These are phyloP conservation scores for Monosporozyma servazzii DNA, from an alignment of 805 yeast genomes.

Conservation along the genomic window DNA sequence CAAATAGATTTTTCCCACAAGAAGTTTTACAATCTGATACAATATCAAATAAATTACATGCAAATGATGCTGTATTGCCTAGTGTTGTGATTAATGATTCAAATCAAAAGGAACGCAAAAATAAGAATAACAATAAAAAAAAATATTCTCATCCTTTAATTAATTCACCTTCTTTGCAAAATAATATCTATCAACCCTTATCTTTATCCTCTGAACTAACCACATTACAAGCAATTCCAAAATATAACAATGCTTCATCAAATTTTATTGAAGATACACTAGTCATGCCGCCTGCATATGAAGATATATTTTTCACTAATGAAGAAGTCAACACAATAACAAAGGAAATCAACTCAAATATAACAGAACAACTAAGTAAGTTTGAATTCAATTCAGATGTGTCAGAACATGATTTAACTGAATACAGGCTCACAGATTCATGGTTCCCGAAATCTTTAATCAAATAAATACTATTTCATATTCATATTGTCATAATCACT, in stretches of 20 bases:
- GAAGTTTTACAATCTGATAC: slow-evolving; percentile 35
- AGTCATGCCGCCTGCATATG: slow-evolving; percentile 3
- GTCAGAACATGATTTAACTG: not conserved
- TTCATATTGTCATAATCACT: not conserved
- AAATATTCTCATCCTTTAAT: slow-evolving; percentile 1
- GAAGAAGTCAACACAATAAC: not conserved
- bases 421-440: not conserved
- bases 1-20: slow-evolving; percentile 33
- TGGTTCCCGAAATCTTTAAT: not conserved
- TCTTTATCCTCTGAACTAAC: slow-evolving; percentile 36
- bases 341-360: not conserved
- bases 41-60: slow-evolving; percentile 44
- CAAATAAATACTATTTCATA: not conserved
- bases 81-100: not conserved
- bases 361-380: not conserved
- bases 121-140: not conserved
- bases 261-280: not conserved
- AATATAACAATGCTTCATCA: not conserved
- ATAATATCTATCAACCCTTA: slow-evolving; percentile 50
- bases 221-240: slow-evolving; percentile 58
- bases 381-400: not conserved
- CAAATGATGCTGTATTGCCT: slow-evolving; percentile 32
- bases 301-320: not conserved
- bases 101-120: not conserved
- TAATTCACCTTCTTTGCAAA: slow-evolving; percentile 29